Percentiles rank a stretch among this genome's conserved stretches.
phyloP scores from a whole-genome alignment of 495 filamentous ascomycete species.

The Penicillium alfredii region DNA sequence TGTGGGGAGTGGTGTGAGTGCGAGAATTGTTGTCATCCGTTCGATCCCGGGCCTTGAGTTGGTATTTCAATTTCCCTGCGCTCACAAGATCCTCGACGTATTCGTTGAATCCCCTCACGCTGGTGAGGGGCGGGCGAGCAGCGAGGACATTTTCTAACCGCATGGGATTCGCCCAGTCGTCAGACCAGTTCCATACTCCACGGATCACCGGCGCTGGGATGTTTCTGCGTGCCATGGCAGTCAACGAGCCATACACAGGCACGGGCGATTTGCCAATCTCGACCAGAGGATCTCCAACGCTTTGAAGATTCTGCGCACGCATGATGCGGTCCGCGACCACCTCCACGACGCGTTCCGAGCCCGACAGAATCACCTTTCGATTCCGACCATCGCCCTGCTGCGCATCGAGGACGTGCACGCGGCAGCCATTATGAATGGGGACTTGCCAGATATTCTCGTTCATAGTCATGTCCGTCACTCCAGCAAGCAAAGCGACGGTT shows the following conservation, averaged over 20 bases:
- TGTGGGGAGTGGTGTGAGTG: too few relatives aligned
- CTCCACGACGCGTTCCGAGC: conserved; percentile 27
- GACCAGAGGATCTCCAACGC: conserved; percentile 24
- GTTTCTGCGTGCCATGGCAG: conserved; percentile 13
- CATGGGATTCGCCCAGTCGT: neutral
- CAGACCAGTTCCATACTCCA: conserved; percentile 25
- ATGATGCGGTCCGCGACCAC: conserved; percentile 23
- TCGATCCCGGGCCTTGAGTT: neutral
- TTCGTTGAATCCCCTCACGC: conserved; percentile 30
- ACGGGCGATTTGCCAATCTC: conserved; percentile 27
- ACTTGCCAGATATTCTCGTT: conserved; percentile 39
- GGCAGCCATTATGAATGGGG: conserved; percentile 33
- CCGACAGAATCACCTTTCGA: conserved; percentile 34
- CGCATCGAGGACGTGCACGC: conserved; percentile 29
- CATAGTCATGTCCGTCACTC: conserved; percentile 18
- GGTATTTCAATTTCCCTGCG: conserved; percentile 1
- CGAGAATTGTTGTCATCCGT: too few relatives aligned
- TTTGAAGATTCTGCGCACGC: conserved; percentile 20
- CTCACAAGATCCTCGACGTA: conserved; percentile 30
- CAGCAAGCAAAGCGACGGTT: conserved; percentile 31
- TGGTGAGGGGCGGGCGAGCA: conserved; percentile 3
- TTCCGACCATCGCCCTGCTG: conserved; percentile 26
- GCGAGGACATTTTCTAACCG: conserved; percentile 11
- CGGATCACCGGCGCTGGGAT: conserved; percentile 26
- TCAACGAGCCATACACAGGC: conserved; percentile 26